phyloP scores from a whole-genome alignment of 192 early-diverging fungal species.

The Diversispora epigaea region DNA sequence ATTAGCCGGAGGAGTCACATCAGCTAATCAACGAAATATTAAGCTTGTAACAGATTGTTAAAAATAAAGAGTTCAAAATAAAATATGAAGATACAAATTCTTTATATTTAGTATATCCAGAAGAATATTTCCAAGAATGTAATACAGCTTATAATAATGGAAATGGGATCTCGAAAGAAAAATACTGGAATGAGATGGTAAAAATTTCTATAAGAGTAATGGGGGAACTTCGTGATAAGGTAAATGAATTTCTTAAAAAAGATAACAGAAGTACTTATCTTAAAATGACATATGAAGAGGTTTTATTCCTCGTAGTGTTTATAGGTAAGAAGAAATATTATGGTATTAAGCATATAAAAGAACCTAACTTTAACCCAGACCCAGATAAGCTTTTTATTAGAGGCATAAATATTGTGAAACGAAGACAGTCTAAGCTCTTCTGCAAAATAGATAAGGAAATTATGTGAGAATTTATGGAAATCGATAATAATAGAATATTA shows the following conservation, averaged over 20 bases:
- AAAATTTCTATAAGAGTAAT: no score
- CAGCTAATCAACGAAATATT: constrained; percentile 8
- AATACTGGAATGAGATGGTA: no score
- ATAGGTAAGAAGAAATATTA: constrained; percentile 16
- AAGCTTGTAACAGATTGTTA: not conserved
- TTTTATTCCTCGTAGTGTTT: constrained; percentile 14
- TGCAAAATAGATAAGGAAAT: not conserved
- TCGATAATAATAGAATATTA: not conserved
- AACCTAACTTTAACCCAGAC: not conserved
- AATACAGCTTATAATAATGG: no score
- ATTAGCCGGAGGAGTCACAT: not conserved
- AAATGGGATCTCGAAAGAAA: no score
- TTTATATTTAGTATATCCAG: constrained; percentile 7
- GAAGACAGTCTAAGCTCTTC: not conserved
- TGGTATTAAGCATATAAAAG: not conserved
- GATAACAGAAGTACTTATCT: not conserved
- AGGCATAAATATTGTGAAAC: constrained; percentile 12
- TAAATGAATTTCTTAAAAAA: not conserved
- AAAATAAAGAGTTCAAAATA: constrained; percentile 2
- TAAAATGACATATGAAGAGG: constrained; percentile 7
- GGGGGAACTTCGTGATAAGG: not conserved
- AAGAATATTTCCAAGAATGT: constrained; percentile 1
- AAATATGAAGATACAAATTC: constrained; percentile 8
- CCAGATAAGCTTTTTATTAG: constrained; percentile 10
- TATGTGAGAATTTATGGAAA: not conserved